Conservation (phyloP, 75 land plant genomes). For the Isoetes taiwanensis region DNA sequence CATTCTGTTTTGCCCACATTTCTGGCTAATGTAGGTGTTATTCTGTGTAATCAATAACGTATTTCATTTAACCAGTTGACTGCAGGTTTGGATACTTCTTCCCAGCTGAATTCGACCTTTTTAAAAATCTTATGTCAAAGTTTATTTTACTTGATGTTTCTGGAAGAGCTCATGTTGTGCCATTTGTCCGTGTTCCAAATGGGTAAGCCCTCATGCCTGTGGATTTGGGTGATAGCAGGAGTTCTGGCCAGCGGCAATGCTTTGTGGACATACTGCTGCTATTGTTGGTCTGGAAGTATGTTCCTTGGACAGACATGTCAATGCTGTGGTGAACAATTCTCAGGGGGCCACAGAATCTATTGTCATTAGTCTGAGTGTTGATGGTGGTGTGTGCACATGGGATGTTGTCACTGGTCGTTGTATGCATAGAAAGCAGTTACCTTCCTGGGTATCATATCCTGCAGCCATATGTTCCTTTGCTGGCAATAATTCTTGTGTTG, state of each 20-base stretch:
- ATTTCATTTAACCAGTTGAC: too few relatives aligned
- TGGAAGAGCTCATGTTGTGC: background rate
- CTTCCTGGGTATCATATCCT: slow-evolving; percentile 59
- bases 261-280: slow-evolving; percentile 66
- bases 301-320: slow-evolving; percentile 13
- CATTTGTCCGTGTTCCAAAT: background rate
- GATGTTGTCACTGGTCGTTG: slow-evolving; percentile 50
- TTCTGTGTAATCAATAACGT: too few relatives aligned
- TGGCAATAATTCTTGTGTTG: slow-evolving; percentile 5
- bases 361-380: slow-evolving; percentile 50
- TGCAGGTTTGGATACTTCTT: too few relatives aligned
- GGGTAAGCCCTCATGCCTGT: background rate
- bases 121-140: too few relatives aligned
- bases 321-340: background rate
- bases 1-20: too few relatives aligned
- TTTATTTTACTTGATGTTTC: background rate
- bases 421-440: slow-evolving; percentile 46
- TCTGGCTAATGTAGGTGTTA: too few relatives aligned
- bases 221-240: slow-evolving; percentile 24
- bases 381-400: slow-evolving; percentile 78
- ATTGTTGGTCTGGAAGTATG: slow-evolving; percentile 44
- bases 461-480: slow-evolving; percentile 14
- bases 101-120: too few relatives aligned
- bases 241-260: slow-evolving; percentile 36
- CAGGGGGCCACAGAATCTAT: slow-evolving; percentile 3